A percentile compares a stretch with the other conserved stretches of the same genome.
Evolutionary conservation across 305 asterid species (phyloP).

Genomic region (Rubia peregrina): DNA sequence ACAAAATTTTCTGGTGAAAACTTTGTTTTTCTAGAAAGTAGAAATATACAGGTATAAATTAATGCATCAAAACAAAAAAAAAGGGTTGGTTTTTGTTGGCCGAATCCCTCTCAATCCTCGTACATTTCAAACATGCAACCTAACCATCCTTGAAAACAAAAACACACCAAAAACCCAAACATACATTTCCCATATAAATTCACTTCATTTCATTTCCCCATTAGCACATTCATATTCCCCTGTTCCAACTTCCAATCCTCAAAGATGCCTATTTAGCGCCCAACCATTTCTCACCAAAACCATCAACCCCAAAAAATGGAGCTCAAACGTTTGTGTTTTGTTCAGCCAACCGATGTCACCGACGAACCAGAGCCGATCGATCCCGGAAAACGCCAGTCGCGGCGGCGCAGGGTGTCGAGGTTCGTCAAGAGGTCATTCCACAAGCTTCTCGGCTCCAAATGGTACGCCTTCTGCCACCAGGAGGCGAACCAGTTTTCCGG

Average conservation of each 20-base stretch:
- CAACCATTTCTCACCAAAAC: not conserved
- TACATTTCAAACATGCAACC: conserved; percentile 52
- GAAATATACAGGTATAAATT: not conserved
- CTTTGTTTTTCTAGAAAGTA: no score
- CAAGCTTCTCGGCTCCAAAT: conserved; percentile 33
- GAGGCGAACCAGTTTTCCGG: conserved; percentile 25
- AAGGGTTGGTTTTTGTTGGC: conserved; percentile 44
- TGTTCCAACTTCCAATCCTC: not conserved
- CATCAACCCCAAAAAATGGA: conserved; percentile 34
- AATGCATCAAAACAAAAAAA: conserved; percentile 1
- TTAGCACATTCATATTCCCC: not conserved
- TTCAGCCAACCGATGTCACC: conserved; percentile 45
- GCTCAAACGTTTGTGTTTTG: conserved; percentile 53
- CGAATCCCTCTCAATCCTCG: conserved; percentile 23
- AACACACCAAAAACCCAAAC: conserved; percentile 8
- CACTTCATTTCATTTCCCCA: conserved; percentile 7
- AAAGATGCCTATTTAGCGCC: not conserved
- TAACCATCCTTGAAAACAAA: conserved; percentile 41
- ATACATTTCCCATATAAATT: not conserved
- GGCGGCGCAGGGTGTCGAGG: conserved; percentile 23
- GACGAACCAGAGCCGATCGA: conserved; percentile 17
- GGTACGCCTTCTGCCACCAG: conserved; percentile 32
- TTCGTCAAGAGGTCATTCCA: conserved; percentile 30
- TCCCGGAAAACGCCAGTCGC: conserved; percentile 11
- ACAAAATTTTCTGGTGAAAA: no score